Percentiles rank a stretch among this genome's conserved stretches.
phyloP scores from a whole-genome alignment of 768 basidiomycete species.

The Pleurotus djamor region DNA sequence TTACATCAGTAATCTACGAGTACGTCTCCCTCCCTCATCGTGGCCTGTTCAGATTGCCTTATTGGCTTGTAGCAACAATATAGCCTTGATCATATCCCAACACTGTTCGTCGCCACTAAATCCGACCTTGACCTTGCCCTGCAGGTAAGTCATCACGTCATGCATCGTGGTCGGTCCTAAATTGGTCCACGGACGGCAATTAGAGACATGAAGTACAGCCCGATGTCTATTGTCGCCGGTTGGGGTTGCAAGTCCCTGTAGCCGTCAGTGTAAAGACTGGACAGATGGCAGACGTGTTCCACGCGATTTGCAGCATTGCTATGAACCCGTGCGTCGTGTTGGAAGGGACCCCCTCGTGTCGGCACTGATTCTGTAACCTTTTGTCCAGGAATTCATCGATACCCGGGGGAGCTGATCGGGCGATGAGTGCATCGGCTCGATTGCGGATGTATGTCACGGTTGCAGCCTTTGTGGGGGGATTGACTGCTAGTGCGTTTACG shows the following conservation, averaged over 20 bases:
- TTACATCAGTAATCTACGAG: constrained; percentile 94
- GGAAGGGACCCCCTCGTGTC: constrained; percentile 7
- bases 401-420: constrained; percentile 83
- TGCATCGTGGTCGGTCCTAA: not conserved
- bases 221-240: constrained; percentile 90
- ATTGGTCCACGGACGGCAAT: constrained; percentile 2
- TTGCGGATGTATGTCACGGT: constrained; percentile 71
- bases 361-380: constrained; percentile 17
- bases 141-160: constrained; percentile 53
- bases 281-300: constrained; percentile 85
- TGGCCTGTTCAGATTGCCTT: constrained; percentile 10
- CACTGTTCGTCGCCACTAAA: constrained; percentile 98
- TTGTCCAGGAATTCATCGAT: constrained; percentile 55
- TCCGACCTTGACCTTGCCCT: constrained; percentile 96
- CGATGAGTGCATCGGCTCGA: constrained; percentile 65
- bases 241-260: constrained; percentile 91
- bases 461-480: constrained; percentile 72
- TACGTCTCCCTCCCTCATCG: constrained; percentile 26
- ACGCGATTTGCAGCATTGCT: constrained; percentile 80
- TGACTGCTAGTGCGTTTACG: constrained; percentile 70
- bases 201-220: constrained; percentile 98
- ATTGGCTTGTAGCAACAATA: constrained; percentile 82
- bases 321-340: constrained; percentile 76
- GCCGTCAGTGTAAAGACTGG: constrained; percentile 88
- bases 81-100: constrained; percentile 91